Evolutionary conservation across 768 basidiomycete species (phyloP), one percentile per base, ranked within the genome.

Genomic region (Termitomyces heimii): DNA sequence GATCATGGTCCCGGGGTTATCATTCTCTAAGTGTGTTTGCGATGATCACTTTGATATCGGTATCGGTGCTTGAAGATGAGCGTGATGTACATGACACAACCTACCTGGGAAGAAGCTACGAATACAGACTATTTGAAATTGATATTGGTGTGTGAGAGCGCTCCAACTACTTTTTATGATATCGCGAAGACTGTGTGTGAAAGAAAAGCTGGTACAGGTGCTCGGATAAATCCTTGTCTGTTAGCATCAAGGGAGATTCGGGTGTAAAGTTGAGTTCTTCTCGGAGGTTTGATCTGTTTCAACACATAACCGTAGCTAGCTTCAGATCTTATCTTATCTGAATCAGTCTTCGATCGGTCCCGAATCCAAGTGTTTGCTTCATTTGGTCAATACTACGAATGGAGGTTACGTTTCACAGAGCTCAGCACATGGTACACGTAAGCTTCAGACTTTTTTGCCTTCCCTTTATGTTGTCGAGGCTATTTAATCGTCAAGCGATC

Each of bases 1-100:
- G 61, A 61, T 57, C 50, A 53, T 52, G 57, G 46, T 3, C 34
- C 28, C 7, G 39, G 54, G 37, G 52, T 59, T 14, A 40, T 56
- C 8, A 45, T 62, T 16, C 13, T 56, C 20, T 56, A 48, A 54
- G 18, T 26, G 18, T 1, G 9, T 34, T 31, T 53, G 32, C 24
- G n/a, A 54, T 16, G 40, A 42, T 45, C 22, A 35, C 20, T 26
- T 44, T 34, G 40, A 31, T 18, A 3, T 22, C 43, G 13, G 40
- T 42, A 44, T 44, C 20, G 13, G 5, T 29, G 10, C 29, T 44
- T 32, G 10, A 24, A 24, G 24, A 26, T 16, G 22, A 28, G 29
- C 5, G 26, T 32, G 18, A 34, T 24, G 26, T 54, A 24, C 16
- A 54, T 26, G 26, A 24, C 16, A 54, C 42, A 44, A 20, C 43